Base-by-base conservation (phyloP, 306 rosid species). In the Sesbania bispinosa region DNA sequence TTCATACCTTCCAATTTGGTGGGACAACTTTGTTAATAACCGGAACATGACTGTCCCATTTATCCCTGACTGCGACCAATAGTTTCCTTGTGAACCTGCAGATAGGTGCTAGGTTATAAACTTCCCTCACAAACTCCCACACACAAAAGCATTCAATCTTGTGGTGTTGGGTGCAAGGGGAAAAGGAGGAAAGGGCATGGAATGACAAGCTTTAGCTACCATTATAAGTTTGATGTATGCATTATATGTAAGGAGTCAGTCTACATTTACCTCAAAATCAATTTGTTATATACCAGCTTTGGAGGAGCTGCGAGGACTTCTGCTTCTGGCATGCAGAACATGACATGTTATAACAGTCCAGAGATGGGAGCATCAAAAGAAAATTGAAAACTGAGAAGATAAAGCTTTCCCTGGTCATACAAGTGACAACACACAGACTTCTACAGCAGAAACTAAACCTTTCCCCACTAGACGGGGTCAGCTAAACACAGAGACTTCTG, bases 251-350 rank as follows among this genome's bases (percentile, higher is more conserved):
- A 51, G 59, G n/a, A n/a, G n/a, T n/a, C n/a, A n/a, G 16, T 63
- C 50, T 24, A 53, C 2, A 6, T 69, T 59, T 86, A 89, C 99
- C 96, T 80, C 79, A 94, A 85, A 74, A 91, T 86, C 42, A 89
- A 87, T 78, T 87, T 94, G 86, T 89, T 89, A 74, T 91, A 94
- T 21, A 94, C 97, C 84, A 91, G 53, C 86, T 89, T 89, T 51
- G 96, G 97, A 78, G 99, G 97, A 78, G 97, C 99, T 26, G 91
- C 73, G 18, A 94, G 97, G 76, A 89, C 86, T 84, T 87, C 96
- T 32, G 88, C 95, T 80, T 94, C 97, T 93, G 89, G 54, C 53
- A 74, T 69, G 75, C 64, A 84, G 63, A 79, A 53, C 54, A 71
- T 8, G 55, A 81, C 52, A 59, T 9, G 35, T 54, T 82, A 78